Evolutionary conservation across 2,329 filamentous ascomycete species (phyloP), one percentile per base, ranked within the genome.

Genomic region (Arthroderma uncinatum): DNA sequence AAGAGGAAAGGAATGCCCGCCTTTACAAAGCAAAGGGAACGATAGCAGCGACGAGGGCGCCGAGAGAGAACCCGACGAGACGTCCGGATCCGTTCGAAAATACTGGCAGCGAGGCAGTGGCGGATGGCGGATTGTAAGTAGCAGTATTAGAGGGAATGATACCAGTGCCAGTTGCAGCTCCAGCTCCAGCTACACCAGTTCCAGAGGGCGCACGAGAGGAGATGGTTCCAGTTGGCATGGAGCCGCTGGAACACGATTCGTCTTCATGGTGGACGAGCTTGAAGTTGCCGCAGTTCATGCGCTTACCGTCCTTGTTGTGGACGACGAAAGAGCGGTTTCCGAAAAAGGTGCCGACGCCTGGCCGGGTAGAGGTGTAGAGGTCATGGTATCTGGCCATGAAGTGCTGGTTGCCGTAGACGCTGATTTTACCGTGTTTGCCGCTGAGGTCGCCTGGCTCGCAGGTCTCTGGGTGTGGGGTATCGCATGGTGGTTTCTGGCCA

Each of bases 381-480:
- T 82, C 80, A 39, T 68, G 63, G 61, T 79, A 77, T 48, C 61
- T 60, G 39, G 61, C 60, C 16, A 63, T 63, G 62, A 69, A 75
- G 23, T 56, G 55, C 44, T 64, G 54, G 33, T 60, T 59, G 37
- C 59, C 57, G 5, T 48, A 66, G 66, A 78, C 83, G 28, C 70
- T 68, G 64, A 87, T 79, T 59, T 77, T 76, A 60, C 86, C 86
- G 65, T 85, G 75, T 74, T 92, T 92, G 67, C 87, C 87, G 64
- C 81, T 80, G 57, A 90, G 76, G 68, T 92, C 87, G 62, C 88
- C 87, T 9, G 87, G 81, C 71, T 92, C 82, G 74, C 87, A 93
- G 8, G 81, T 83, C 60, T 79, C 71, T 6, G 84, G 84, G 5
- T 73, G 66, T 8, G 67, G 63, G 9, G 72, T 37, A 65, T 89